These are phyloP conservation scores for Solanum chaucha DNA, from an alignment of 257 asterid genomes.

Conservation along the genomic window DNA sequence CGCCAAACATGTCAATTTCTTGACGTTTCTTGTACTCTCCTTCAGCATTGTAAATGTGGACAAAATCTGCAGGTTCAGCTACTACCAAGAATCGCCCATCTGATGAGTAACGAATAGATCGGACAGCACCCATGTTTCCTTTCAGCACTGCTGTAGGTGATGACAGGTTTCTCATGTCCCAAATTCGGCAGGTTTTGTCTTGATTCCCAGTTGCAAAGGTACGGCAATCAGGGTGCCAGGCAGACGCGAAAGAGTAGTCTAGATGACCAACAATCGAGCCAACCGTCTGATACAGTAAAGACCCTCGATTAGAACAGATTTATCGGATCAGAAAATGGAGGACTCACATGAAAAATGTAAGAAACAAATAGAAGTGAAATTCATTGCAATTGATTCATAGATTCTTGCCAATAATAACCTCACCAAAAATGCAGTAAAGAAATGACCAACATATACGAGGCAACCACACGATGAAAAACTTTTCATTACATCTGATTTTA, in stretches of 20 bases:
- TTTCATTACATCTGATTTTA: background rate
- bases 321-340: background rate
- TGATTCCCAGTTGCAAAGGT: conserved; percentile 76
- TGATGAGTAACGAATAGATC: conserved; percentile 57
- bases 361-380: background rate
- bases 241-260: conserved; percentile 71
- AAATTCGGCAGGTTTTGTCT: conserved; percentile 63
- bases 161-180: conserved; percentile 56
- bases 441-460: background rate
- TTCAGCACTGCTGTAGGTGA: conserved; percentile 33
- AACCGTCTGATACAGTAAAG: conserved; percentile 24
- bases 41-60: conserved; percentile 42
- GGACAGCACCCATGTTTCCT: conserved; percentile 59
- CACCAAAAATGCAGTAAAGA: background rate
- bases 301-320: background rate
- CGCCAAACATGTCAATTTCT: conserved; percentile 72
- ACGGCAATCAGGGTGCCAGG: conserved; percentile 62
- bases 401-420: background rate
- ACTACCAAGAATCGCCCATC: conserved; percentile 53
- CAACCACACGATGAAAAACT: background rate
- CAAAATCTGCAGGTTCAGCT: conserved; percentile 77
- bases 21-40: conserved; percentile 42
- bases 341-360: background rate
- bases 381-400: background rate
- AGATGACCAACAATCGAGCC: conserved; percentile 56